Conservation (phyloP, 768 basidiomycete genomes). For the Xerocomellus dryophilus region DNA sequence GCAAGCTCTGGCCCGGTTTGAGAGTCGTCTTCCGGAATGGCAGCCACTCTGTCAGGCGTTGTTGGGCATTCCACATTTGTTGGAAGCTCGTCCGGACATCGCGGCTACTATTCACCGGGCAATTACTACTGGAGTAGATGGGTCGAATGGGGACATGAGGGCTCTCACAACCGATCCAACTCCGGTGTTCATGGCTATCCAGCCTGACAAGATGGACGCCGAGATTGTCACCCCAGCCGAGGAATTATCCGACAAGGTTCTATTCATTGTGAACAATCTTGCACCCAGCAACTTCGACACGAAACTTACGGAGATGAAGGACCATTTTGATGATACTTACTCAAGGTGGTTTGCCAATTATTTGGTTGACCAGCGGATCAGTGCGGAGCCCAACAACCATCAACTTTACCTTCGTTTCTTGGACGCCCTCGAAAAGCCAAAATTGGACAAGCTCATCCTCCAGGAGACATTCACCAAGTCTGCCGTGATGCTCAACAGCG, state of each 20-base stretch:
- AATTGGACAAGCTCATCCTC: constrained; percentile 73
- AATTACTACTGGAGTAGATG: constrained; percentile 52
- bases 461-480: constrained; percentile 94
- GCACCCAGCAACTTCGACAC: constrained; percentile 89
- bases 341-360: constrained; percentile 98
- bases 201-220: constrained; percentile 62
- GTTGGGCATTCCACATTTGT: constrained; percentile 80
- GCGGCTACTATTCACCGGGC: constrained; percentile 67
- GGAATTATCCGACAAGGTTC: constrained; percentile 85
- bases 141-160: constrained; percentile 38
- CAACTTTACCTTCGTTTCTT: constrained; percentile 91
- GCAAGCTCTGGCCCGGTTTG: constrained; percentile 85
- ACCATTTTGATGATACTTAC: constrained; percentile 77
- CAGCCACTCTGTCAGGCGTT: constrained; percentile 88
- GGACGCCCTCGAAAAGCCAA: constrained; percentile 70
- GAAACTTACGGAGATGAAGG: constrained; percentile 84
- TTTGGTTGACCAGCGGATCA: constrained; percentile 92
- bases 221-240: constrained; percentile 72
- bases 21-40: constrained; percentile 86
- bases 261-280: constrained; percentile 98
- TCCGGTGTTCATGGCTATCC: constrained; percentile 74
- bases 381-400: constrained; percentile 96
- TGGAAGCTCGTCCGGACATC: constrained; percentile 82
- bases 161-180: constrained; percentile 41
- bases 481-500: constrained; percentile 81